A percentile compares a stretch with the other conserved stretches of the same genome.
Conservation (phyloP, 345 rosid species). For the Punica granatum region DNA sequence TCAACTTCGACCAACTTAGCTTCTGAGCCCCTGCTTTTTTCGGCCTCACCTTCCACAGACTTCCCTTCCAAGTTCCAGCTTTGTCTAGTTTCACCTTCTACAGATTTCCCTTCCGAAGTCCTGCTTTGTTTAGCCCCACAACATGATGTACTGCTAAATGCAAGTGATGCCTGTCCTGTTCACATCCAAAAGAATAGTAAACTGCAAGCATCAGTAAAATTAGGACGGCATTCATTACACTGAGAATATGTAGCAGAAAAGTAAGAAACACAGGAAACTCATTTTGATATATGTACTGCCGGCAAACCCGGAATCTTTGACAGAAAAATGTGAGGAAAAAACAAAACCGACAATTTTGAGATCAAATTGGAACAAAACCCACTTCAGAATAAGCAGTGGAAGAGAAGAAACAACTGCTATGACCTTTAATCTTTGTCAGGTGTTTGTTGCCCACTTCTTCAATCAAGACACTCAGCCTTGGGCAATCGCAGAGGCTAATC, state of each 20-base stretch:
- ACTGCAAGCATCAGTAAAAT: not conserved
- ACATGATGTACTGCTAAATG: not conserved
- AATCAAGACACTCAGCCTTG: not conserved
- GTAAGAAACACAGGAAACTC: too few species aligned
- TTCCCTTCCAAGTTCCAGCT: not conserved
- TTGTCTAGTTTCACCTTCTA: not conserved
- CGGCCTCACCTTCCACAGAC: not conserved
- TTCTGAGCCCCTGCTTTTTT: not conserved
- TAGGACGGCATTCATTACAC: not conserved
- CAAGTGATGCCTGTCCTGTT: not conserved
- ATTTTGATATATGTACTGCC: too few species aligned
- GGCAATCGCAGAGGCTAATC: conserved; percentile 2
- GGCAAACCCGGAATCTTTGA: too few species aligned
- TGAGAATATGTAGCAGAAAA: too few species aligned
- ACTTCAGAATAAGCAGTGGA: too few species aligned
- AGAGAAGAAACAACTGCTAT: too few species aligned
- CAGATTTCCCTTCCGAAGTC: not conserved
- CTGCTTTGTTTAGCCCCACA: not conserved
- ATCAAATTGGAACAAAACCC: too few species aligned
- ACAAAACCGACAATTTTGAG: too few species aligned
- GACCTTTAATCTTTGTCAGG: too few species aligned
- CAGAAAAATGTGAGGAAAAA: too few species aligned
- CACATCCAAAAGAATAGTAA: not conserved
- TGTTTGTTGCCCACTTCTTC: too few species aligned
- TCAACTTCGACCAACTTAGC: not conserved